Conservation (phyloP, 768 basidiomycete genomes). For the Lenzites betulinus region DNA sequence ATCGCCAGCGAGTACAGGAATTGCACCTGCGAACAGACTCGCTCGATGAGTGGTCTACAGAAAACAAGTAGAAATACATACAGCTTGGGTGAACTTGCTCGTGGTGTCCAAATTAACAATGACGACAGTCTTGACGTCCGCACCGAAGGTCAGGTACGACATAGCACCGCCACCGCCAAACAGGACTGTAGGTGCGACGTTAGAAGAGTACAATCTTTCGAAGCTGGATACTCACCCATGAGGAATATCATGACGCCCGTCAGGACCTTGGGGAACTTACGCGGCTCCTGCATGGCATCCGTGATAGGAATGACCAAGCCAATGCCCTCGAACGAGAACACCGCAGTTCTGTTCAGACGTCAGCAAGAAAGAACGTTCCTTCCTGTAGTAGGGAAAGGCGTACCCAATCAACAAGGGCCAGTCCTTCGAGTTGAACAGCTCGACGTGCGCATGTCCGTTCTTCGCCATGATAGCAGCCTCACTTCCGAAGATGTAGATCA, state of each 20-base stretch:
- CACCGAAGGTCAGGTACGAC: conserved; percentile 87
- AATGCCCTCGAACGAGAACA: conserved; percentile 98
- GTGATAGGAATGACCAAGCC: conserved; percentile 97
- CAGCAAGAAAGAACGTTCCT: conserved; percentile 3
- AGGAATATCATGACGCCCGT: conserved; percentile 92
- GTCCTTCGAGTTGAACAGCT: conserved; percentile 85
- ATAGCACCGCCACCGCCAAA: conserved; percentile 89
- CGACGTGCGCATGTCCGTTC: conserved; percentile 75
- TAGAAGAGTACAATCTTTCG: background rate
- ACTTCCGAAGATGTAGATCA: conserved; percentile 85
- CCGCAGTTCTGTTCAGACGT: conserved; percentile 72
- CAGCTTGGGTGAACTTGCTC: conserved; percentile 86
- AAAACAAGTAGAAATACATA: conserved; percentile 40
- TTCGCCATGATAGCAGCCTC: conserved; percentile 71
- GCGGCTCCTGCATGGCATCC: conserved; percentile 94
- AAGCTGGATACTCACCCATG: conserved; percentile 47
- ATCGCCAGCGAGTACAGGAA: conserved; percentile 93
- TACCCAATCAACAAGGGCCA: conserved; percentile 93
- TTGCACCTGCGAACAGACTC: conserved; percentile 55
- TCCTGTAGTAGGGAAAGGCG: conserved; percentile 33
- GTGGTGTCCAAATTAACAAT: conserved; percentile 88
- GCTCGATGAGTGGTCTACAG: background rate
- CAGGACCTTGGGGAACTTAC: conserved; percentile 86
- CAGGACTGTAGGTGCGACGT: conserved; percentile 48
- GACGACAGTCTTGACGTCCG: conserved; percentile 88